Evolutionary conservation across 352 stramenopile genomes (phyloP), one percentile per base, ranked within the genome.

Genomic region (Phytophthora citrophthora): DNA sequence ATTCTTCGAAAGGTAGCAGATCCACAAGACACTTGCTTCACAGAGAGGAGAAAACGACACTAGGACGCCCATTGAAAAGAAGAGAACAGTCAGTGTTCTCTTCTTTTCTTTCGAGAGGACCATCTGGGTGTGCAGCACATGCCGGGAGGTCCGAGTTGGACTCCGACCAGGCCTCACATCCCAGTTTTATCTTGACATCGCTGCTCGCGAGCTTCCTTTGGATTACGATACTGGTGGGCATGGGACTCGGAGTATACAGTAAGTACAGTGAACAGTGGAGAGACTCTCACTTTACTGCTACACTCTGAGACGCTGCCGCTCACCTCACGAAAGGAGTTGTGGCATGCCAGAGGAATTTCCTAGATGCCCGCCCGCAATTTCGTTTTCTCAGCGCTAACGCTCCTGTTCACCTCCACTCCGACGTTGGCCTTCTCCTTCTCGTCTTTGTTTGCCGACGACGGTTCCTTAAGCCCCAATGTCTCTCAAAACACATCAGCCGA

Each of bases 361-460:
- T 29, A 34, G 13, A 39, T 39, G 24, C 24, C 2, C 4, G 8
- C 36, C 7, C 26, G 26, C 12, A 13, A 11, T 24, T 15, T 2
- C 12, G 23, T 7, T 4, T 24, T 46, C 4, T 26, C 24, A 36
- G 13, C 8, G 26, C 26, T 48, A 36, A 24, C 15, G 11, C 3
- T 49, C n/a, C 43, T 41, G 8, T 31, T 55, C 24, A 9, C 49
- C 15, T 50, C 12, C 43, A 18, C 36, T 4, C 26, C 34, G 18
- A 31, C 46, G 5, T 38, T 41, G 27, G 56, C 36, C 2, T 57
- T 57, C 20, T 57, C 44, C 12, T 64, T 64, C 13, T 41, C 34
- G 23, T 36, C 45, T 27, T 40, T 49, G 18, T 51, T 64, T 36
- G 16, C 40, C n/a, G 46, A 45, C 7, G 36, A 45, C 12, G 16